Evolutionary conservation across 1,139 yeast species (phyloP), one percentile per base, ranked within the genome.

Genomic region (Nadsonia starkeyi-henricii): DNA sequence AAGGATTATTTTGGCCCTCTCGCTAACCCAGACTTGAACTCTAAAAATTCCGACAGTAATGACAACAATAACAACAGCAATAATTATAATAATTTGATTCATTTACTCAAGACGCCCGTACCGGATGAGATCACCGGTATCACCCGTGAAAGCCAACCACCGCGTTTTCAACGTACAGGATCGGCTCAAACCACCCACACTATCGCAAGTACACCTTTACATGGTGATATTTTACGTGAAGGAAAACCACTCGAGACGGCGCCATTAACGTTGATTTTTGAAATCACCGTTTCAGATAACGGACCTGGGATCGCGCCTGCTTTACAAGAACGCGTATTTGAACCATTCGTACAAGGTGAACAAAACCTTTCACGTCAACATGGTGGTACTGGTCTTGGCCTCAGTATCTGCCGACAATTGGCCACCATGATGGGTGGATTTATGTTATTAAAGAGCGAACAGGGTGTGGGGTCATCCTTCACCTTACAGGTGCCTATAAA

Each of bases 321-420:
- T 1, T 68, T 85, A 49, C 93, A 85, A 58, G 82, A 81, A 45
- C 81, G 82, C 55, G 91, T 91, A 1, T 91, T 91, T 66, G 96
- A 91, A 61, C 96, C 96, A 2, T 91, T 91, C 68, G 86, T 86
- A 33, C 98, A 89, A 66, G 97, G 97, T 44, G 97, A 91, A 59
- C 96, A 89, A 64, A 88, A 96, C 0, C 72, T 89, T 41, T 83
- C 95, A 2, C 73, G 96, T 62, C 85, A 89, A 49, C 84, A 85
- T 61, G 96, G 96, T 50, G 98, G 98, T 56, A 88, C 96, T 0
- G 98, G 98, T 9, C 71, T 91, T 48, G 98, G 98, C 1, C 73
- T 91, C 46, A 85, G 96, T 0, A 89, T 91, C 61, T 89, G 96
- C 64, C 75, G 89, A 52, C 96, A 91, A 65, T 73, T 91, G 53